Conservation (phyloP, 2,329 filamentous ascomycete species). For the Graphium sp. region DNA sequence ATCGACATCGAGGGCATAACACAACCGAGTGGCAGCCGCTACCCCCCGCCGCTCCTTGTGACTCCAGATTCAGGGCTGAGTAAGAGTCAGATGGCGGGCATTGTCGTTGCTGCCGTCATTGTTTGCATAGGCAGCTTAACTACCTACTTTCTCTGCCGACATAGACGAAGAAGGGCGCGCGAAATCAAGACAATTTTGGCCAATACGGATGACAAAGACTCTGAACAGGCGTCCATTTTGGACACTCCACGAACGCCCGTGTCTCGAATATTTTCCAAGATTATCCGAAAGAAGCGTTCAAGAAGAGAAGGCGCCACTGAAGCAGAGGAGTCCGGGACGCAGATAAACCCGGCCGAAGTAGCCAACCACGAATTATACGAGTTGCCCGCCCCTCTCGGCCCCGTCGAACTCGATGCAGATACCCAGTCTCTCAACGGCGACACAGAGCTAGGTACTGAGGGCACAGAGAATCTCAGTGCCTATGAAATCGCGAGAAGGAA, state of each 20-base stretch:
- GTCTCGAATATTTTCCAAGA: conserved; percentile 23
- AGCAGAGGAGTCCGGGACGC: conserved; percentile 9
- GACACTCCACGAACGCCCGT: conserved; percentile 18
- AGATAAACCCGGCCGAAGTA: conserved; percentile 13
- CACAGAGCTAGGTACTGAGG: conserved; percentile 21
- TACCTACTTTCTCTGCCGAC: conserved; percentile 16
- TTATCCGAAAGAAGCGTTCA: conserved; percentile 18
- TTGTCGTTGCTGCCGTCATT: conserved; percentile 17
- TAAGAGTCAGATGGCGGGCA: conserved; percentile 24
- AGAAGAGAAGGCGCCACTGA: conserved; percentile 13
- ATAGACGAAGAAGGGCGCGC: conserved; percentile 12
- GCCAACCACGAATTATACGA: conserved; percentile 33
- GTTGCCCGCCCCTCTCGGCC: conserved; percentile 25
- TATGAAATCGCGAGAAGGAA: conserved; percentile 35
- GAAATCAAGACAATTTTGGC: conserved; percentile 2
- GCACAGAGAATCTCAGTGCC: conserved; percentile 20
- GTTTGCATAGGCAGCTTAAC: no score
- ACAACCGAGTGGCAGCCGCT: conserved; percentile 26
- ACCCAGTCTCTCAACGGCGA: conserved; percentile 18
- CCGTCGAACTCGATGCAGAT: conserved; percentile 31
- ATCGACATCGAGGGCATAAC: conserved; percentile 16
- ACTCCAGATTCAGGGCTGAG: conserved; percentile 14
- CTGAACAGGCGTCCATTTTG: conserved; percentile 14
- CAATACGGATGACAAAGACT: conserved; percentile 19
- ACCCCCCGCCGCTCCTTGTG: conserved; percentile 18